A percentile compares a stretch with the other conserved stretches of the same genome.
Evolutionary conservation across 805 yeast species (phyloP).

Genomic region (Jamesozyma rosinii): DNA sequence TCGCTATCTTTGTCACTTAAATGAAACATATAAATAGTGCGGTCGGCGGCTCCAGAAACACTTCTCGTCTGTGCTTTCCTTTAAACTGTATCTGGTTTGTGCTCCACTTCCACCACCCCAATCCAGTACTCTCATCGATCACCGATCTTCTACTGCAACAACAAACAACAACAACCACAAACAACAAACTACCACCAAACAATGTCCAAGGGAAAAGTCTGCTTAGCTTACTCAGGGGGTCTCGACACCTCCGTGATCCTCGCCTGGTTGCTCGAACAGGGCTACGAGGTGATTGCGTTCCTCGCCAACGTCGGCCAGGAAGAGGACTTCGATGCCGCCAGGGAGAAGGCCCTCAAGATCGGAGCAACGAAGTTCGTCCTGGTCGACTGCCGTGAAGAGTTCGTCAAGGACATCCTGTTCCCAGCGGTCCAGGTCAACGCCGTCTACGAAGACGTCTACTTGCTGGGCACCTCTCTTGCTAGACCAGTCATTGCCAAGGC

Average conservation of each 20-base stretch:
- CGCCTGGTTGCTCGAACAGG: conserved; percentile 97
- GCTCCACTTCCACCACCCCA: too few relatives aligned
- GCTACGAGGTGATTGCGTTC: conserved; percentile 96
- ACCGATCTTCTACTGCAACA: too few relatives aligned
- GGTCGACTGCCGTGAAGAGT: conserved; percentile 91
- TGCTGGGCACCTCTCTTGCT: conserved; percentile 94
- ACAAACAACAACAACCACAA: not conserved
- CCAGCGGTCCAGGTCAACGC: conserved; percentile 98
- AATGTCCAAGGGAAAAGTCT: conserved; percentile 97
- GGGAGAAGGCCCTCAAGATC: conserved; percentile 87
- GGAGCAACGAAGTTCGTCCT: conserved; percentile 95
- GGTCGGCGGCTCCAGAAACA: not conserved
- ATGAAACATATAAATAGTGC: not conserved
- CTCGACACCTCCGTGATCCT: conserved; percentile 94
- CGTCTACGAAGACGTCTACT: conserved; percentile 92
- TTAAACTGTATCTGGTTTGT: not conserved
- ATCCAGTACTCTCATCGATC: too few relatives aligned
- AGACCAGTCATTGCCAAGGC: conserved; percentile 99
- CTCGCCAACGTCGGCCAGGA: conserved; percentile 99
- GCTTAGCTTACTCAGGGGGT: conserved; percentile 99
- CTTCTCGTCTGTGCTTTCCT: conserved; percentile 1
- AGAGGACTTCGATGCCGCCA: conserved; percentile 97
- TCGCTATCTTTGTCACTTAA: conserved; percentile 17
- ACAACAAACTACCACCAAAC: not conserved
- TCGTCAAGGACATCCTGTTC: conserved; percentile 80